Base-by-base conservation (phyloP, 345 rosid species). In the Hypericum androsaemum region DNA sequence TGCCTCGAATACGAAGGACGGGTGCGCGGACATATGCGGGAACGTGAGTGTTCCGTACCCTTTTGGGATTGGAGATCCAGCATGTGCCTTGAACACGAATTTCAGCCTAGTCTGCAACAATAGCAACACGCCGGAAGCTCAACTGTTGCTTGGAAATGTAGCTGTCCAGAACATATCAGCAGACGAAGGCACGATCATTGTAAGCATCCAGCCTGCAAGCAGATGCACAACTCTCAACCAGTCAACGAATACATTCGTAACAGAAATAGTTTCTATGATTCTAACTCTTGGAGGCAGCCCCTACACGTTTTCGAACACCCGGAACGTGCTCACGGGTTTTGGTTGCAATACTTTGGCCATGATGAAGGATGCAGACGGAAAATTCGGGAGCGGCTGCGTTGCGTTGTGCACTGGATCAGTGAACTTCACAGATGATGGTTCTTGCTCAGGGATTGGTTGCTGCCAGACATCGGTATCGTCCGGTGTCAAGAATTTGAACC, bases 291-390 rank as follows among this genome's bases (percentile, higher is more conserved):
- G 0, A 0, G 44, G 0, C 0, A 40, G 53, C 0, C 61, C 67
- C 0, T 57, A 40, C 58, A 36, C 17, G 14, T 22, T 70, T 8
- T 70, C 67, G 0, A 10, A 49, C 47, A 11, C 50, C 1, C 13
- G 52, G 8, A 70, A 70, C 67, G 57, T 46, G 38, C 59, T 70
- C 36, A 65, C 64, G 3, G 71, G 39, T 2, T 39, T 58, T 12
- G 67, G 74, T 10, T 70, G 74, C 6, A 64, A 65, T 47, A 65
- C 64, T 3, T 0, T 0, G 0, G 58, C 47, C n/a, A 10, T 3
- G 12, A 52, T 67, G 51, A 14, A 1, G 8, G 58, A 67, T 40
- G 0, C 0, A 0, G 15, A 8, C 0, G 2, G 0, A 0, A 47
- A 6, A 0, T 63, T 55, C n/a, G n/a, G n/a, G n/a, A n/a, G n/a